Conservation (phyloP, 2,329 filamentous ascomycete species). For the Aspergillus tubingensis region DNA sequence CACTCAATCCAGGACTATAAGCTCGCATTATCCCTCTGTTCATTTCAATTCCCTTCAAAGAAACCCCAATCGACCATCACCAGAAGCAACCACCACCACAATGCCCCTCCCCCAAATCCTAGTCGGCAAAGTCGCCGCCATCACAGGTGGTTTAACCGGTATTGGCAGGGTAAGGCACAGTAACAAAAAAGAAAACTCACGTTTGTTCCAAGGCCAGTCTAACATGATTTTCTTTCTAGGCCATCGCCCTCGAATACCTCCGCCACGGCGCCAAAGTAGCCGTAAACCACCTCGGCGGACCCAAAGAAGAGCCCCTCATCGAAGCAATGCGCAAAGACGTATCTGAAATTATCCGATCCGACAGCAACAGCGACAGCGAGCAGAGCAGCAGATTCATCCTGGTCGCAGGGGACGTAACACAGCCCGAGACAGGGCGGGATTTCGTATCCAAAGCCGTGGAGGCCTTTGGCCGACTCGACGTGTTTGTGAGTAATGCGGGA, state of each 20-base stretch:
- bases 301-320: slow-evolving; percentile 33
- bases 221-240: slow-evolving; percentile 36
- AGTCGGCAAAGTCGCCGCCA: slow-evolving; percentile 74
- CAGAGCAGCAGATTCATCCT: slow-evolving; percentile 56
- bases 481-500: slow-evolving; percentile 87
- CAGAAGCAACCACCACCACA: not conserved
- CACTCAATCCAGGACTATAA: not conserved
- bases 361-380: slow-evolving; percentile 25
- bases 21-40: not conserved
- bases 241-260: slow-evolving; percentile 78
- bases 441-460: slow-evolving; percentile 69
- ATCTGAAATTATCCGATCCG: slow-evolving; percentile 26
- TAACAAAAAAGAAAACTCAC: too few species aligned
- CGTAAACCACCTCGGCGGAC: slow-evolving; percentile 71
- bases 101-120: slow-evolving; percentile 54
- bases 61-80: not conserved
- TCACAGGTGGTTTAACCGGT: slow-evolving; percentile 83
- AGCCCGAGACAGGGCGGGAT: slow-evolving; percentile 68
- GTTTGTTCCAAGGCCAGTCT: too few species aligned
- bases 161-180: slow-evolving; percentile 63
- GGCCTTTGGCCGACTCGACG: slow-evolving; percentile 59
- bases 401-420: slow-evolving; percentile 74
- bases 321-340: slow-evolving; percentile 34
- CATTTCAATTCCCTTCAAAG: not conserved
- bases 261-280: slow-evolving; percentile 75